phyloP scores from a whole-genome alignment of 2,329 filamentous ascomycete genomes.

The Bipolaris gigantea region DNA sequence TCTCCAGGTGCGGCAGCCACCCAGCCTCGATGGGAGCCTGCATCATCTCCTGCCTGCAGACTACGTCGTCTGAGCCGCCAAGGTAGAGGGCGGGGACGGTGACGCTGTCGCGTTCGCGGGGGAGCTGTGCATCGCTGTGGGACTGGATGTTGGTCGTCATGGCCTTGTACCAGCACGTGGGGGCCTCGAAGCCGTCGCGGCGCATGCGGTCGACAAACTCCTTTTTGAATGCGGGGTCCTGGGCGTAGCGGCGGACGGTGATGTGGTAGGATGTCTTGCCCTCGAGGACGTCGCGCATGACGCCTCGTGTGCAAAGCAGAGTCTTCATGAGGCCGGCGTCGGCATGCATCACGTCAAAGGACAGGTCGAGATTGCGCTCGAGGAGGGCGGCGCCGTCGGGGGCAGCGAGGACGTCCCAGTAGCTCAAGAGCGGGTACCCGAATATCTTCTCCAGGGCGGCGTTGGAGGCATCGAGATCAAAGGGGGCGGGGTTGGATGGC shows the following conservation, averaged over 20 bases:
- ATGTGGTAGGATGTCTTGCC: conserved; percentile 2
- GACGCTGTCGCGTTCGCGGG: conserved; percentile 24
- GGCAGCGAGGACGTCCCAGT: conserved; percentile 53
- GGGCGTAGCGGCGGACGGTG: conserved; percentile 41
- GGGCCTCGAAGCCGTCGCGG: conserved; percentile 39
- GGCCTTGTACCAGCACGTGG: conserved; percentile 46
- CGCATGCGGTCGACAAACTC: conserved; percentile 42
- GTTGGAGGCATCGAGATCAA: conserved; percentile 46
- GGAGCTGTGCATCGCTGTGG: conserved; percentile 31
- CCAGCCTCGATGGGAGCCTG: conserved; percentile 26
- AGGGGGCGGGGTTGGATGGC: conserved; percentile 32
- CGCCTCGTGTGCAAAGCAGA: conserved; percentile 44
- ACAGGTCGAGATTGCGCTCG: conserved; percentile 43
- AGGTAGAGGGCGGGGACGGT: conserved; percentile 46
- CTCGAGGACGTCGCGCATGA: conserved; percentile 36
- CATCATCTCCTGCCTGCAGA: conserved; percentile 40
- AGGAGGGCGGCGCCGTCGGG: conserved; percentile 47
- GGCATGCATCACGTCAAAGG: conserved; percentile 43
- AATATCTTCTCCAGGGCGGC: conserved; percentile 34
- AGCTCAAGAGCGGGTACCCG: conserved; percentile 47
- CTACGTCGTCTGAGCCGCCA: conserved; percentile 38
- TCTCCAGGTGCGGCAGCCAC: conserved; percentile 37
- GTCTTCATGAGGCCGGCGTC: conserved; percentile 38
- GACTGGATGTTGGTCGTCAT: conserved; percentile 28
- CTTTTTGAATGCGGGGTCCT: conserved; percentile 33